Evolutionary conservation across 495 filamentous ascomycete species (phyloP).

Genomic region (Neurospora pannonica): DNA sequence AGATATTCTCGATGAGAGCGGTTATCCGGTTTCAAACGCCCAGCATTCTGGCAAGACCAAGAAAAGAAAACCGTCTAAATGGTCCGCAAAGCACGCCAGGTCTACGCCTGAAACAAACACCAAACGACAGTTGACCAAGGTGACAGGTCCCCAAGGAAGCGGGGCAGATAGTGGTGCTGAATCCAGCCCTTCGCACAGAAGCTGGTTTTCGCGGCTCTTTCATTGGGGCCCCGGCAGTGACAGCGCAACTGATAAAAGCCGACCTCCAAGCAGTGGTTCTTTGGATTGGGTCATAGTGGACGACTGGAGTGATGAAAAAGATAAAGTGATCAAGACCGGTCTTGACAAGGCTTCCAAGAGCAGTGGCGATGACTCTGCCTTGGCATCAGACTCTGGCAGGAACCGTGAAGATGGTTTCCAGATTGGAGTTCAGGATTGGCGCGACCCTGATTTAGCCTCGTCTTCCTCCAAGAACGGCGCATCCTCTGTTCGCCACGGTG

Average conservation of each 20-base stretch:
- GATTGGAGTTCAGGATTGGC: slow-evolving; percentile 91
- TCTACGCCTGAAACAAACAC: slow-evolving; percentile 10
- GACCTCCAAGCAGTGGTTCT: slow-evolving; percentile 75
- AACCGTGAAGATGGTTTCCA: slow-evolving; percentile 59
- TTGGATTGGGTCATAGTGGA: slow-evolving; percentile 67
- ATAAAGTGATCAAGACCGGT: slow-evolving; percentile 22
- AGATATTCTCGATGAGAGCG: slow-evolving; percentile 43
- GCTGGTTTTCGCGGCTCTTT: slow-evolving; percentile 51
- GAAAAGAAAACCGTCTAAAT: slow-evolving; percentile 30
- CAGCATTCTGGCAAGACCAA: slow-evolving; percentile 35
- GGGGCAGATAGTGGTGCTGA: slow-evolving; percentile 1
- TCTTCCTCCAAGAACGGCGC: slow-evolving; percentile 12
- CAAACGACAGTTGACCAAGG: slow-evolving; percentile 5
- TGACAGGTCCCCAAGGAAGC: slow-evolving; percentile 4
- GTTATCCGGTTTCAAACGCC: slow-evolving; percentile 37
- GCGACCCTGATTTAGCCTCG: slow-evolving; percentile 67
- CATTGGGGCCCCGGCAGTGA: slow-evolving; percentile 31
- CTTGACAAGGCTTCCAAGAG: slow-evolving; percentile 26
- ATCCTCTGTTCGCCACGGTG: slow-evolving; percentile 3
- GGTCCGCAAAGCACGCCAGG: slow-evolving; percentile 6
- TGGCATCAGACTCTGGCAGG: slow-evolving; percentile 12
- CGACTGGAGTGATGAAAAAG: slow-evolving; percentile 52
- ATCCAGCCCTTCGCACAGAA: slow-evolving; percentile 6
- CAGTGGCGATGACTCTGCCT: slow-evolving; percentile 8
- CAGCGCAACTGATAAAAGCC: slow-evolving; percentile 44